These are phyloP conservation scores for Mucor sp. DNA, from an alignment of 371 early-diverging fungal species.

Conservation along the genomic window DNA sequence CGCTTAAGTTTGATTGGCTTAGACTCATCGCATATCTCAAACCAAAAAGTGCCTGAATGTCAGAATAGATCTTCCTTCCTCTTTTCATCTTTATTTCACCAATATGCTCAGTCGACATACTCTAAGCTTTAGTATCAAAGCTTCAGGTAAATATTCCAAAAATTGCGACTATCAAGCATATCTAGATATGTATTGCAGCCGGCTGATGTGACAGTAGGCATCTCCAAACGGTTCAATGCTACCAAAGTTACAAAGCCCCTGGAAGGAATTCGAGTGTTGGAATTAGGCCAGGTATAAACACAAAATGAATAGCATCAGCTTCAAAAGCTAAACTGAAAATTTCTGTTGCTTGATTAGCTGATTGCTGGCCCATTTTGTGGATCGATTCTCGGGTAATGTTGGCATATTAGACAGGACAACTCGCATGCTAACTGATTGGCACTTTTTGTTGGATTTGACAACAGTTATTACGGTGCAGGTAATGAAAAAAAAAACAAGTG, in stretches of 20 bases:
- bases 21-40: slow-evolving; percentile 11
- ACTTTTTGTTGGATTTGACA: neutral
- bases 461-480: slow-evolving; percentile 48
- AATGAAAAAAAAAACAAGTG: neutral
- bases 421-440: neutral
- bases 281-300: slow-evolving; percentile 49
- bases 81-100: neutral
- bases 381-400: slow-evolving; percentile 49
- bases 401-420: neutral
- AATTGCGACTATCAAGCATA: no score
- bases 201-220: neutral
- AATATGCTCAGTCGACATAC: slow-evolving; percentile 7
- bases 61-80: neutral
- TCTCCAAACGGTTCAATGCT: slow-evolving; percentile 8
- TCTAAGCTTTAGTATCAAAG: neutral
- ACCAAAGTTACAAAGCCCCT: slow-evolving; percentile 32
- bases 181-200: neutral
- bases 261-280: slow-evolving; percentile 51
- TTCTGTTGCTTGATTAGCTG: slow-evolving; percentile 24
- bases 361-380: slow-evolving; percentile 62
- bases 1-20: slow-evolving; percentile 8
- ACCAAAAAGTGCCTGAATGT: neutral
- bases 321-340: neutral
- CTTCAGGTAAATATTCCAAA: neutral
- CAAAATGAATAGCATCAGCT: neutral